Percentiles rank a stretch among this genome's conserved stretches.
phyloP scores from a whole-genome alignment of 768 basidiomycete genomes.

The Calocybe gangraenosa region DNA sequence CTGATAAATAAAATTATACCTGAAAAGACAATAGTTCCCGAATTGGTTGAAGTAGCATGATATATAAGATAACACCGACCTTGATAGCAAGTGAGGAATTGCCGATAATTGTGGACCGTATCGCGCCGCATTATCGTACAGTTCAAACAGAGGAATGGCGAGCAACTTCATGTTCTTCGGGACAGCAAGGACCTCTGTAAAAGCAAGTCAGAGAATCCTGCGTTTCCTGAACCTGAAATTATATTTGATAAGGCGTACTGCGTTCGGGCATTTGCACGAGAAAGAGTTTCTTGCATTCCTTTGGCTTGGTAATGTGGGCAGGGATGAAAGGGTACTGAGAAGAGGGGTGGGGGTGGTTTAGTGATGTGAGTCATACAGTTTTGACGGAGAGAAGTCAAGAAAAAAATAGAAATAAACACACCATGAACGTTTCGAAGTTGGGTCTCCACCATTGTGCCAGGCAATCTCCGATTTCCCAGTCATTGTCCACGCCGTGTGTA shows the following conservation, averaged over 20 bases:
- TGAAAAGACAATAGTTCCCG: constrained; percentile 26
- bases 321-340: constrained; percentile 88
- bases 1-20: constrained; percentile 82
- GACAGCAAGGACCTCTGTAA: constrained; percentile 87
- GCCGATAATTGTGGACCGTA: constrained; percentile 95
- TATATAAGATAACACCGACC: constrained; percentile 35
- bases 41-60: not conserved
- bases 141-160: constrained; percentile 93
- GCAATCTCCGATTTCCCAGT: constrained; percentile 96
- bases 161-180: constrained; percentile 99
- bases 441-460: constrained; percentile 99
- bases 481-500: constrained; percentile 74
- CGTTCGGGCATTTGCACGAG: constrained; percentile 93
- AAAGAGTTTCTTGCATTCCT: constrained; percentile 96
- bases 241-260: constrained; percentile 50
- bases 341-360: not conserved
- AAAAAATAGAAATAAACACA: constrained; percentile 33
- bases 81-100: constrained; percentile 87
- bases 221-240: not conserved
- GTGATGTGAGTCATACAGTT: too few species aligned
- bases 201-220: not conserved
- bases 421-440: constrained; percentile 99
- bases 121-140: constrained; percentile 95
- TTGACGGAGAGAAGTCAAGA: not conserved
- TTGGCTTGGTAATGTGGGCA: constrained; percentile 95